Base-by-base conservation (phyloP, 345 rosid species). In the Eucalyptus victrix region DNA sequence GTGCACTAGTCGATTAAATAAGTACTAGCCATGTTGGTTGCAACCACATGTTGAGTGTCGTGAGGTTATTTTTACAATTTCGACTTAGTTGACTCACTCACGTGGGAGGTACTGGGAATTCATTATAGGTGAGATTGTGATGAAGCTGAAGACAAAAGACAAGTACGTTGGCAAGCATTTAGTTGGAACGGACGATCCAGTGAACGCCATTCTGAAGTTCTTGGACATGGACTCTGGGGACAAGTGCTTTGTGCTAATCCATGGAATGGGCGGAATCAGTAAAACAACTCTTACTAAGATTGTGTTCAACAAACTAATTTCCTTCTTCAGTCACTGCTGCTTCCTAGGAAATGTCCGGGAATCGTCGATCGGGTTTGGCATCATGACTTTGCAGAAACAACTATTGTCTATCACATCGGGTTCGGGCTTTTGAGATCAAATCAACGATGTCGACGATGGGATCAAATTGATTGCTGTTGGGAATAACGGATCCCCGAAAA, bases 371-470 rank as follows among this genome's bases (percentile, higher is more conserved):
- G 0, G 28, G 1, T 56, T 23, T 56, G 12, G 28, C 12, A 24
- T 23, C 24, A 24, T 56, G 1, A 23, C 1, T 23, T 56, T 56
- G 12, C 62, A 23, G 0, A 56, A 23, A 56, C 62, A 56, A 56
- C 1, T 56, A 56, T 9, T 56, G 10, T 23, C 12, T 23, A 0
- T 0, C 5, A 23, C 24, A 24, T 56, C 23, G 24, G 62, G 28
- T 23, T 56, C 0, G 0, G 28, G 12, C 24, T 23, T 4, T 23
- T 12, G 1, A 9, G 28, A 56, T 23, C 12, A 10, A 56, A 23
- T 56, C 62, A 9, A 56, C 1, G 28, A 56, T 24, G 24, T 23
- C 2, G 62, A 56, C 5, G 28, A 56, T 56, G 62, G 62, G 62
- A 56, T 56, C 62, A 56, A 56, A 5, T 2, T 9, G 62, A 56